Percentiles rank a stretch among this genome's conserved stretches.
Conservation (phyloP, 176 grass and related monocot genomes). For the Carex myosuroides region DNA sequence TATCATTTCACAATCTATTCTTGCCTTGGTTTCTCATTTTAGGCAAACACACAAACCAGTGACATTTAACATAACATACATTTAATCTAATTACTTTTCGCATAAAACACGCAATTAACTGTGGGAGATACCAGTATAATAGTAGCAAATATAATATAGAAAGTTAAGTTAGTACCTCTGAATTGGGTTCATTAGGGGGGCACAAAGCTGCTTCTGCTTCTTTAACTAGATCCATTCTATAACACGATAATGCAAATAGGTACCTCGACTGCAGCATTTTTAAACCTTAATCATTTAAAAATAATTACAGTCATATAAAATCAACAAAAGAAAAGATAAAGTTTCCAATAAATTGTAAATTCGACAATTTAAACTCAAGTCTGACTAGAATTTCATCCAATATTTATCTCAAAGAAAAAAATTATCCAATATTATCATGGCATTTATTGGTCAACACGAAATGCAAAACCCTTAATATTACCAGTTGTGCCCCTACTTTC, state of each 20-base stretch:
- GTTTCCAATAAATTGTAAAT: background rate
- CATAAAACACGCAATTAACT: background rate
- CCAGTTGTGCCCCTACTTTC: background rate
- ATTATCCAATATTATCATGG: background rate
- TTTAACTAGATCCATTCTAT: slow-evolving; percentile 74
- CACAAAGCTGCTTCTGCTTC: slow-evolving; percentile 81
- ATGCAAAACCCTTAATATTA: background rate
- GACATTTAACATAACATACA: too few relatives aligned
- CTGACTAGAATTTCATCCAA: background rate
- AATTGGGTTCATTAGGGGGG: slow-evolving; percentile 58
- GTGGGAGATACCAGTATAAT: background rate
- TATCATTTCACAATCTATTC: too few relatives aligned
- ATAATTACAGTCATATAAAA: slow-evolving; percentile 20
- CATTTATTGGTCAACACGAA: background rate
- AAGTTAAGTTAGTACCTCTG: slow-evolving; percentile 48
- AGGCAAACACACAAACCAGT: too few relatives aligned
- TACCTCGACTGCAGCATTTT: slow-evolving; percentile 79
- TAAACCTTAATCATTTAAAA: slow-evolving; percentile 52
- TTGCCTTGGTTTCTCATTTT: too few relatives aligned
- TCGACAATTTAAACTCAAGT: background rate
- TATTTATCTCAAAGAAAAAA: too few relatives aligned
- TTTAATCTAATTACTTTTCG: too few relatives aligned
- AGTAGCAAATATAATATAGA: background rate
- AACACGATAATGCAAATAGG: slow-evolving; percentile 89
- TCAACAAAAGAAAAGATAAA: background rate